These are phyloP conservation scores for Silene uniflora DNA, from an alignment of 148 eudicot genomes.

Conservation along the genomic window DNA sequence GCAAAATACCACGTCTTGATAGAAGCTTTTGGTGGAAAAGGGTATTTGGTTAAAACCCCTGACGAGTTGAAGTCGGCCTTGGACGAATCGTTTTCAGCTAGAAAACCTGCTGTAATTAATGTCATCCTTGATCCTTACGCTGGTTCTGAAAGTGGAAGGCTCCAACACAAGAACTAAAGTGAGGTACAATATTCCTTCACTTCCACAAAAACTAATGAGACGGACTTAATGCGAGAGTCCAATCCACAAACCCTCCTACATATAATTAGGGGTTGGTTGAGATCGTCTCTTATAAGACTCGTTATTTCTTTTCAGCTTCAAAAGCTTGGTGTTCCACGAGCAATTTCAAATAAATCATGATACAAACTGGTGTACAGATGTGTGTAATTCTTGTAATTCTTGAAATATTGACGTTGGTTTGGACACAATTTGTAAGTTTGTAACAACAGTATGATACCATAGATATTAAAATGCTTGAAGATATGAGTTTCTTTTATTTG, in stretches of 20 bases:
- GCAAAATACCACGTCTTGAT: constrained; percentile 68
- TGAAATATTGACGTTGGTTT: background rate
- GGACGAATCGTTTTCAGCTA: constrained; percentile 67
- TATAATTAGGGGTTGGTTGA: too few species aligned
- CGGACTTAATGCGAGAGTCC: too few species aligned
- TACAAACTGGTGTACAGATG: background rate
- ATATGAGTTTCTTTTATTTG: background rate
- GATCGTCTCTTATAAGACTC: background rate
- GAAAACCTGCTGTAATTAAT: constrained; percentile 84
- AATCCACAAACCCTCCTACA: too few species aligned
- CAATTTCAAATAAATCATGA: constrained; percentile 14
- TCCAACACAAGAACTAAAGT: constrained; percentile 91
- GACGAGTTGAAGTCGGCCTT: constrained; percentile 75
- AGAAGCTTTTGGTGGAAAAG: constrained; percentile 94
- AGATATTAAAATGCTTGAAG: constrained; percentile 1
- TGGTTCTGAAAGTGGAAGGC: constrained; percentile 87
- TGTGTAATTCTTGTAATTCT: constrained; percentile 9
- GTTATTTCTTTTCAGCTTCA: background rate
- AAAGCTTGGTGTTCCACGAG: background rate
- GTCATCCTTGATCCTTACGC: constrained; percentile 89
- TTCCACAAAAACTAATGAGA: background rate
- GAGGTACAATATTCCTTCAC: background rate
- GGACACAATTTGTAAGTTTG: constrained; percentile 18
- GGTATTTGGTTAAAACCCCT: constrained; percentile 65
- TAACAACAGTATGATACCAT: background rate